Evolutionary conservation across 2,329 filamentous ascomycete species (phyloP).

Genomic region (Arthrobotrys sinensis): DNA sequence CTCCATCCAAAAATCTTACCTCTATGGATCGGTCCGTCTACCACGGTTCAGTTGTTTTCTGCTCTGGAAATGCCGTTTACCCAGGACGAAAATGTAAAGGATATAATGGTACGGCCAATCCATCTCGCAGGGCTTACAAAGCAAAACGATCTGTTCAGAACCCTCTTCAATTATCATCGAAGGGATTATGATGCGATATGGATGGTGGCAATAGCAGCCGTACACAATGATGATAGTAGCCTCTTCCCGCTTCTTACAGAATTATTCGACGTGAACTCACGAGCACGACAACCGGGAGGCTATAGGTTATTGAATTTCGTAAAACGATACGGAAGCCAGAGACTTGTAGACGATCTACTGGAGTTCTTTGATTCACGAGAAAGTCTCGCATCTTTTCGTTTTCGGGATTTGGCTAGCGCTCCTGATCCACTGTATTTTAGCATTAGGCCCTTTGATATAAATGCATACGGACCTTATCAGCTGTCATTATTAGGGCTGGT

Average conservation of each 20-base stretch:
- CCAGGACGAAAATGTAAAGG: background rate
- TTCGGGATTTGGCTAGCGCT: too few relatives aligned
- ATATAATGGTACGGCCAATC: background rate
- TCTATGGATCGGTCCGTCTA: background rate
- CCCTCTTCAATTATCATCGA: background rate
- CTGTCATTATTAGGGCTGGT: too few relatives aligned
- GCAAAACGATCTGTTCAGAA: background rate
- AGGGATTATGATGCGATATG: background rate
- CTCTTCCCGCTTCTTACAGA: background rate
- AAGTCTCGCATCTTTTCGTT: too few relatives aligned
- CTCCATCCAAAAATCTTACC: background rate
- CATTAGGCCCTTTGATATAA: too few relatives aligned
- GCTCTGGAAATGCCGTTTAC: background rate
- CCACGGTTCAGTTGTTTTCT: background rate
- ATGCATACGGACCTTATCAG: too few relatives aligned
- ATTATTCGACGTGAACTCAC: background rate
- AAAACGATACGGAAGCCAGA: background rate
- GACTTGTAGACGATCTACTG: background rate
- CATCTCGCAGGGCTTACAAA: slow-evolving; percentile 8
- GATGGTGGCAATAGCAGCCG: background rate
- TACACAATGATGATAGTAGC: background rate
- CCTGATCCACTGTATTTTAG: too few relatives aligned
- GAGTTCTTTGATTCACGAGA: background rate
- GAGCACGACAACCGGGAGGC: too few relatives aligned
- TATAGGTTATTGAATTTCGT: background rate